Evolutionary conservation across 2,329 filamentous ascomycete genomes (phyloP), one percentile per base, ranked within the genome.

Genomic region (Colletotrichum ledebouriae): DNA sequence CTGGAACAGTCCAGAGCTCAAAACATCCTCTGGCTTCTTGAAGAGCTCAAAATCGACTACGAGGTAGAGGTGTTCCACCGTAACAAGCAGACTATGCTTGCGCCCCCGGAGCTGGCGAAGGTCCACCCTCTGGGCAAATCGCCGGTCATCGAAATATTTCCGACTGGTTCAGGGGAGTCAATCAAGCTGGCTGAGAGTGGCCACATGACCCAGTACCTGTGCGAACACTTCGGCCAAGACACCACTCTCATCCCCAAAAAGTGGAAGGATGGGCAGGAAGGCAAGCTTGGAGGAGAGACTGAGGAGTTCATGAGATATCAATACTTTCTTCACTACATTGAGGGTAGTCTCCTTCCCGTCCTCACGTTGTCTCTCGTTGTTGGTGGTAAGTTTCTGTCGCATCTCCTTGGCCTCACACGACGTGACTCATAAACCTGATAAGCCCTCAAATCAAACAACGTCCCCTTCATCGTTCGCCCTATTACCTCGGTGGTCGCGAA

Each of bases 41-140:
- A 96, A 77, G 93, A 95, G 78, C 89, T 96, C 70, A 86, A 91
- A 49, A 79, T 97, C 39, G 86, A 90, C 33, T 97, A 97, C 80
- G 88, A 94, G 70, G 81, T 98, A 66, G 89, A 95, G 75, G 85
- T 91, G 61, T 96, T 92, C 85, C 93, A 93, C 78, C 90, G 94
- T 60, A 77, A 84, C 71, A 81, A 79, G 63, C 75, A 82, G 65
- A 86, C 90, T 63, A 86, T 83, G 73, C 83, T 92, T n/a, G 94
- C 94, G 1, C 93, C 93, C 3, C 83, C 88, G 0, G 91, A 92
- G 74, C 86, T 98, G 52, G 90, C 92, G 75, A 85, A 93, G 71
- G 81, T 97, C 42, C 94, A 97, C 75, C 91, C 93, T 0, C 85
- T 98, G 4, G 95, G 95, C 70, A 97, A 97, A 78, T 94, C 93